phyloP scores from a whole-genome alignment of 2,329 filamentous ascomycete species.

The Ophiostoma montium region DNA sequence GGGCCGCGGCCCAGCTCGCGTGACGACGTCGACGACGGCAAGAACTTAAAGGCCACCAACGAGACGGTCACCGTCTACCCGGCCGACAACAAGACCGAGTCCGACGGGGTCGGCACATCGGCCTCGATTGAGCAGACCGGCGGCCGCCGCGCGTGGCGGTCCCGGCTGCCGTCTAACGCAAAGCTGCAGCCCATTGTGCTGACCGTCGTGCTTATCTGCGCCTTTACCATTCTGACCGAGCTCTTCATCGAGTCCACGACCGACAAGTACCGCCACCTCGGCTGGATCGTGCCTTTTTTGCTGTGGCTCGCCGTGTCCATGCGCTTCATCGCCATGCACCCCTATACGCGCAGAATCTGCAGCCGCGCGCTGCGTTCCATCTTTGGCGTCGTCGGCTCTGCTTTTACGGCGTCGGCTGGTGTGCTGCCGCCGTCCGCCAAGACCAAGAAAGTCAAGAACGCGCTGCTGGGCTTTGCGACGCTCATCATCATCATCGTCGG shows the following conservation, averaged over 20 bases:
- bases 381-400: background rate
- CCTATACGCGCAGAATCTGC: background rate
- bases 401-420: background rate
- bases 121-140: background rate
- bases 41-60: background rate
- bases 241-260: conserved; percentile 1
- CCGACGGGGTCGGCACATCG: background rate
- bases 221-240: background rate
- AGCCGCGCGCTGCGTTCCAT: background rate
- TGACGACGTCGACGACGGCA: background rate
- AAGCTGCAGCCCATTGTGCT: background rate
- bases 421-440: background rate
- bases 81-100: background rate
- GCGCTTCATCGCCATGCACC: conserved; percentile 51
- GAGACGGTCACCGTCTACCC: background rate
- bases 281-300: conserved; percentile 76
- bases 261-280: conserved; percentile 37
- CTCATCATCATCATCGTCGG: conserved; percentile 64
- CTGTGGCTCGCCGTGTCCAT: conserved; percentile 63
- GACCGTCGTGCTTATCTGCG: background rate
- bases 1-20: background rate
- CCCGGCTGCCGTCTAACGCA: background rate
- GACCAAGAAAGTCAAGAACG: background rate
- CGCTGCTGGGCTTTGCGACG: conserved; percentile 36
- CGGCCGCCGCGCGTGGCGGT: background rate